Evolutionary conservation across 2,329 filamentous ascomycete genomes (phyloP).

Genomic region (Didymosphaeria variabile): DNA sequence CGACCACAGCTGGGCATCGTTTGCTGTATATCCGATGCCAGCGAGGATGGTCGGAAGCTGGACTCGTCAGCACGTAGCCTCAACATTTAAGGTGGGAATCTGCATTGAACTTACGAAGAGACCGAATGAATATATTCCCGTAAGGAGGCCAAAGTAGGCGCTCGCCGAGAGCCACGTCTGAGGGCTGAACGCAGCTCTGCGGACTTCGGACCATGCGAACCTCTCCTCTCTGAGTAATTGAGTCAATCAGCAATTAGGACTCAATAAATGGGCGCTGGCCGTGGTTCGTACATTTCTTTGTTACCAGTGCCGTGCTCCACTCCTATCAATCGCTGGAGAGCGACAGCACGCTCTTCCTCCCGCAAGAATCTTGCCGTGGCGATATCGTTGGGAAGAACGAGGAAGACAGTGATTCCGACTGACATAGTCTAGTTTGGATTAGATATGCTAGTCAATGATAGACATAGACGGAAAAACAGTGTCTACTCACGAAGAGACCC

Average conservation of each 20-base stretch:
- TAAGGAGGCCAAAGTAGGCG: constrained; percentile 68
- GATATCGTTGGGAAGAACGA: constrained; percentile 65
- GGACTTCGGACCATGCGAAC: constrained; percentile 70
- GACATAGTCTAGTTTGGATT: constrained; percentile 33
- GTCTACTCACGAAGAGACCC: constrained; percentile 55
- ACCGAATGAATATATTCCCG: constrained; percentile 52
- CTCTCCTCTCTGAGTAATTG: constrained; percentile 47
- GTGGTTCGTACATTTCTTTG: too few relatives aligned
- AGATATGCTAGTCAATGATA: too few relatives aligned
- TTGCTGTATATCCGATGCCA: too few relatives aligned
- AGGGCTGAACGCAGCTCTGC: constrained; percentile 65
- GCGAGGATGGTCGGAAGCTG: too few relatives aligned
- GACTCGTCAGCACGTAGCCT: too few relatives aligned
- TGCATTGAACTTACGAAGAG: too few relatives aligned
- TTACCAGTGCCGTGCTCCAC: neutral
- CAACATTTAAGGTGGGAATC: too few relatives aligned
- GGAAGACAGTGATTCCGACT: constrained; percentile 59
- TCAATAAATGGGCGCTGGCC: too few relatives aligned
- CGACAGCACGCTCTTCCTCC: neutral
- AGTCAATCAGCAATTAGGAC: too few relatives aligned
- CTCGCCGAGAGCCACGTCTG: constrained; percentile 70
- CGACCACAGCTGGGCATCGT: too few relatives aligned
- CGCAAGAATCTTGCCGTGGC: neutral
- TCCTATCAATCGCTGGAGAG: neutral
- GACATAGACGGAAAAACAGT: too few relatives aligned